These are phyloP conservation scores for Phytopythium boreale DNA, from an alignment of 352 stramenopile genomes.

Conservation along the genomic window DNA sequence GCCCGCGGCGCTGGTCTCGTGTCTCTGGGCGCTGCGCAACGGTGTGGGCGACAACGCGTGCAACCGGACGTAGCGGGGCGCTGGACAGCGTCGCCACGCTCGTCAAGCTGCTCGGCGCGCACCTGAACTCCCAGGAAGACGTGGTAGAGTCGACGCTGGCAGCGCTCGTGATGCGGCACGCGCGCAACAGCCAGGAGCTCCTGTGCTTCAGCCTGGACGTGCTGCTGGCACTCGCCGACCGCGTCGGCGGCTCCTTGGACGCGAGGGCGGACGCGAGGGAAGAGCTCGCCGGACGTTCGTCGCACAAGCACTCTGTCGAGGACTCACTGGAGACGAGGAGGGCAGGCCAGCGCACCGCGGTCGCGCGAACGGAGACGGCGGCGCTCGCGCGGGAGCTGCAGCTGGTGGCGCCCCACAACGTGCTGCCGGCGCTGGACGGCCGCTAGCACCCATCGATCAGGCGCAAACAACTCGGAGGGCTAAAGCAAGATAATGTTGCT, in stretches of 20 bases:
- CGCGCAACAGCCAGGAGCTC: constrained; percentile 64
- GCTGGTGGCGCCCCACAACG: constrained; percentile 56
- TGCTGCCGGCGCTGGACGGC: background rate
- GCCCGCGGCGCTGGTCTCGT: constrained; percentile 44
- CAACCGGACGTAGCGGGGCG: constrained; percentile 58
- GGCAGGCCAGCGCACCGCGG: background rate
- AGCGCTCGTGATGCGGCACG: constrained; percentile 49
- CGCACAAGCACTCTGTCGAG: background rate
- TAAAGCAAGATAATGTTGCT: background rate
- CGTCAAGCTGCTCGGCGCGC: constrained; percentile 39
- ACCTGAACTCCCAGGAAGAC: constrained; percentile 12
- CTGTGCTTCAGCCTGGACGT: constrained; percentile 54
- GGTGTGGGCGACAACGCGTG: constrained; percentile 48
- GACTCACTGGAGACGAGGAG: background rate
- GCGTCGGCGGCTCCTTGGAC: constrained; percentile 15
- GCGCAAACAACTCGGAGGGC: no score
- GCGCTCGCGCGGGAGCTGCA: constrained; percentile 54
- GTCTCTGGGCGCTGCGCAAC: constrained; percentile 67
- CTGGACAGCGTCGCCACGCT: constrained; percentile 48
- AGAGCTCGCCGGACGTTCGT: background rate
- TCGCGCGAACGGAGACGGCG: constrained; percentile 34
- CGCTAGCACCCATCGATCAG: background rate
- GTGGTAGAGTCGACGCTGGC: constrained; percentile 61
- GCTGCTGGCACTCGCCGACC: constrained; percentile 53
- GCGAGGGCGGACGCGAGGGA: constrained; percentile 30